These are phyloP conservation scores for Neodidymelliopsis sp. DNA, from an alignment of 2,329 filamentous ascomycete genomes.

Conservation along the genomic window DNA sequence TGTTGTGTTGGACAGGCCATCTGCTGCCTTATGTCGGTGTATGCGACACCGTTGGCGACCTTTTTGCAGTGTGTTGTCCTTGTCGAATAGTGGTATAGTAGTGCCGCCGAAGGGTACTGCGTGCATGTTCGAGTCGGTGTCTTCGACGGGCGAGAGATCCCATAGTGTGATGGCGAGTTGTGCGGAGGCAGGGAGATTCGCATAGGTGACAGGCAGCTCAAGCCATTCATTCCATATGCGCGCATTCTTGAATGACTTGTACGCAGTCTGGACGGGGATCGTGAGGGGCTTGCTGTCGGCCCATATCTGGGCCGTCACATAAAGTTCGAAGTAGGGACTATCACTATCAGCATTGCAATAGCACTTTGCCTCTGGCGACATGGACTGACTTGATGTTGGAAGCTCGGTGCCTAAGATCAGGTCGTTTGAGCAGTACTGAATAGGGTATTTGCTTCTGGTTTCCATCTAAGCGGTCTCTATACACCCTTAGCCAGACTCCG, in stretches of 20 bases:
- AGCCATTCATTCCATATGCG: constrained; percentile 96
- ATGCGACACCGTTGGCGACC: constrained; percentile 91
- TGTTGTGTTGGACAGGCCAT: constrained; percentile 79
- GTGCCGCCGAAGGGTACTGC: constrained; percentile 93
- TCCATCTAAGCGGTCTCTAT: constrained; percentile 77
- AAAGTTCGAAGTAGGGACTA: constrained; percentile 85
- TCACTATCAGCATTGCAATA: constrained; percentile 13
- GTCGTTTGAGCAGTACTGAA: constrained; percentile 78
- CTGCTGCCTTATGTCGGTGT: constrained; percentile 81
- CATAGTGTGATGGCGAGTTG: constrained; percentile 92
- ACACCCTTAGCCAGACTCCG: constrained; percentile 27
- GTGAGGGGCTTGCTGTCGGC: constrained; percentile 94
- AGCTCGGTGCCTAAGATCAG: constrained; percentile 84
- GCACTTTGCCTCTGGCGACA: constrained; percentile 1
- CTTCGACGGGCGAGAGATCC: constrained; percentile 86
- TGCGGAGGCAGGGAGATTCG: constrained; percentile 79
- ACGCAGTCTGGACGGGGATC: constrained; percentile 89
- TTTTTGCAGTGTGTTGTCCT: constrained; percentile 88
- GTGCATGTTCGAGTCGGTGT: constrained; percentile 73
- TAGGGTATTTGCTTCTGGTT: constrained; percentile 76
- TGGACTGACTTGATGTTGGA: constrained; percentile 75
- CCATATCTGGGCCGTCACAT: constrained; percentile 92
- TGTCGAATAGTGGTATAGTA: constrained; percentile 89
- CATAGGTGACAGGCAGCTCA: constrained; percentile 82
- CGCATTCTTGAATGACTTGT: constrained; percentile 83